These are phyloP conservation scores for Euphorbia celastroides DNA, from an alignment of 441 rosid species.

Conservation along the genomic window DNA sequence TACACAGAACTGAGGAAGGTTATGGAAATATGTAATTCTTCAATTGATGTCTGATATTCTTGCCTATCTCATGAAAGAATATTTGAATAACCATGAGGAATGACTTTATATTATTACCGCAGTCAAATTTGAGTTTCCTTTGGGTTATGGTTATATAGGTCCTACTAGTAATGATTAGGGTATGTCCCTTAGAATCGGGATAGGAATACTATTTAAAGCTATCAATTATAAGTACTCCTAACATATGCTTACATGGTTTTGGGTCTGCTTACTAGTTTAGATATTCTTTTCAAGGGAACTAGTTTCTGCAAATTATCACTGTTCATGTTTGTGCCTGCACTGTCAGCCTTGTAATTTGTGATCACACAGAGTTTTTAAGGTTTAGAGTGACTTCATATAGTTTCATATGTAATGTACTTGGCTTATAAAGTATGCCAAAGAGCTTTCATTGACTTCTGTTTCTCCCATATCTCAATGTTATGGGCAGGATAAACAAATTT, in stretches of 20 bases:
- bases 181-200: not conserved
- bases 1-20: not conserved
- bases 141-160: not conserved
- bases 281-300: not conserved
- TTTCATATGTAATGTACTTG: slow-evolving; percentile 1
- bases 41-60: slow-evolving; percentile 1
- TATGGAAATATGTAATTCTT: not conserved
- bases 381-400: not conserved
- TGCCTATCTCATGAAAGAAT: not conserved
- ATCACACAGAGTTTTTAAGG: not conserved
- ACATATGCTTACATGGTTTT: not conserved
- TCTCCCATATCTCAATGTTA: not conserved
- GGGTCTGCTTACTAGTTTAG: not conserved
- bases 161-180: not conserved
- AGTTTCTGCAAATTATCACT: not conserved
- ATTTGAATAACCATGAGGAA: not conserved
- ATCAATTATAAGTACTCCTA: not conserved
- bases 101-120: not conserved
- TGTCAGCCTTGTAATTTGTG: not conserved
- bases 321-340: not conserved
- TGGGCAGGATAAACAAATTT: not conserved
- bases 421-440: not conserved
- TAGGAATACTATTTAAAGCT: slow-evolving; percentile 7
- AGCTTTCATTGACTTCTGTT: not conserved
- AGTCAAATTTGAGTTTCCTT: not conserved